Base-by-base conservation (phyloP, 805 yeast genomes). In the Komagataella pastoris region DNA sequence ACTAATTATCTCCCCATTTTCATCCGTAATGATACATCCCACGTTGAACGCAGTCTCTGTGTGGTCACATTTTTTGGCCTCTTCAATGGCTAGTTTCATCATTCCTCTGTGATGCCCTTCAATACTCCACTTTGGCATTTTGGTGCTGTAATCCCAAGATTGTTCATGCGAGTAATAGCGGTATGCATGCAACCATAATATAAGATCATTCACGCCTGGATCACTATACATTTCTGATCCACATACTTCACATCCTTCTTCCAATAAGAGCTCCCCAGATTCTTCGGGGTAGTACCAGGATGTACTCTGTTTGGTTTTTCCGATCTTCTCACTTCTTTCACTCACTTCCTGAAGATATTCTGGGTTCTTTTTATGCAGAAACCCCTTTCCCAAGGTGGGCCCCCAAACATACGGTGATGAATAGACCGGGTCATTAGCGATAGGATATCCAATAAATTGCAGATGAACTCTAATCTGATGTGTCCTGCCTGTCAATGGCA, bases 391-490 rank as follows among this genome's bases (percentile, higher is more conserved):
- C 47, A 93, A 65, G 0, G 63, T 57, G 0, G 74, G 67, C 0
- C 98, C 98, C 97, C 97, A 93, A 0, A 88, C 81, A 17, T 66
- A 64, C 14, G 74, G 77, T 58, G 86, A 87, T 2, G 96, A 84
- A 61, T 89, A 91, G 1, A 90, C 73, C 0, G 97, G 97, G 64
- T 91, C 99, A 62, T 91, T 90, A 3, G 86, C 88, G 48, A 91
- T 91, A 0, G 98, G 97, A 61, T 72, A 76, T 0, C 97, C 97
- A n/a, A 93, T 58, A 57, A 74, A 84, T 65, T 90, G 97, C 52
- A 93, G 67, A 68, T 93, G 99, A 1, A 93, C 96, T 54, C 99
- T 72, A 50, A 93, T 89, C 63, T 91, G 99, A 65, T 91, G 99
- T 0, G 97, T 88, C 61, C 99, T 74, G 0, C 99, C 99, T 0